Percentiles rank a stretch among this genome's conserved stretches.
These are phyloP conservation scores for Ophiostoma angusticollis DNA, from an alignment of 2,329 filamentous ascomycete genomes.

Conservation along the genomic window DNA sequence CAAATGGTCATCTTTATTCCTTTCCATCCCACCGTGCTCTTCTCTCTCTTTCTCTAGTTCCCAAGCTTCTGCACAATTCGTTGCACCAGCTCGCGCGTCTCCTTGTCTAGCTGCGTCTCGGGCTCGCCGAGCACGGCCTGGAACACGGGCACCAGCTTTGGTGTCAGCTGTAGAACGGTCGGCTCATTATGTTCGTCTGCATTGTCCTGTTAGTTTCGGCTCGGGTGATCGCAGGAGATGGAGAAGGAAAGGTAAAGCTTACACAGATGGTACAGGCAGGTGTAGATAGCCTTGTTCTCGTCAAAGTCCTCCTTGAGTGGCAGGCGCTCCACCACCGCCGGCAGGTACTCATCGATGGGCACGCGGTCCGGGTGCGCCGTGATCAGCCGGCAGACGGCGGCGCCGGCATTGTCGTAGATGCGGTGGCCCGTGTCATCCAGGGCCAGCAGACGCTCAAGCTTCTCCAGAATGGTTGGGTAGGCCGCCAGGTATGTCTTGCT, in stretches of 20 bases:
- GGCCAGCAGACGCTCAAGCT: slow-evolving; percentile 74
- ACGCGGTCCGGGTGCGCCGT: slow-evolving; percentile 73
- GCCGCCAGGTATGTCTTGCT: slow-evolving; percentile 59
- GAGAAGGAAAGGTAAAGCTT: slow-evolving; percentile 28
- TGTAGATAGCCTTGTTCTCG: slow-evolving; percentile 89
- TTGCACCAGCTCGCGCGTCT: slow-evolving; percentile 54
- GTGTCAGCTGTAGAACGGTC: slow-evolving; percentile 56
- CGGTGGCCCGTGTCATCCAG: slow-evolving; percentile 54
- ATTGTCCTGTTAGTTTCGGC: background rate
- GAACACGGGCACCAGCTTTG: slow-evolving; percentile 56
- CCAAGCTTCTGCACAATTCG: slow-evolving; percentile 46
- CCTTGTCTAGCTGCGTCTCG: slow-evolving; percentile 61
- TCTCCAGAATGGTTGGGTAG: slow-evolving; percentile 66
- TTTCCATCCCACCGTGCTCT: too few species aligned
- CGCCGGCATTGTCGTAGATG: slow-evolving; percentile 83
- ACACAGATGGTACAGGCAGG: slow-evolving; percentile 81
- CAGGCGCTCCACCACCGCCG: slow-evolving; percentile 62
- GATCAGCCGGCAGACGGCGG: slow-evolving; percentile 87
- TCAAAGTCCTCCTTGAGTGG: slow-evolving; percentile 89
- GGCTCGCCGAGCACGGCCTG: slow-evolving; percentile 59
- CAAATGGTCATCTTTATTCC: too few species aligned
- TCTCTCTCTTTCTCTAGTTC: too few species aligned
- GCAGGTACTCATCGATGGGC: slow-evolving; percentile 69
- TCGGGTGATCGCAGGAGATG: background rate
- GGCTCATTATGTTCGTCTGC: slow-evolving; percentile 54